Conservation (phyloP, 1,139 yeast species). For the Hyphopichia buzzinii region DNA sequence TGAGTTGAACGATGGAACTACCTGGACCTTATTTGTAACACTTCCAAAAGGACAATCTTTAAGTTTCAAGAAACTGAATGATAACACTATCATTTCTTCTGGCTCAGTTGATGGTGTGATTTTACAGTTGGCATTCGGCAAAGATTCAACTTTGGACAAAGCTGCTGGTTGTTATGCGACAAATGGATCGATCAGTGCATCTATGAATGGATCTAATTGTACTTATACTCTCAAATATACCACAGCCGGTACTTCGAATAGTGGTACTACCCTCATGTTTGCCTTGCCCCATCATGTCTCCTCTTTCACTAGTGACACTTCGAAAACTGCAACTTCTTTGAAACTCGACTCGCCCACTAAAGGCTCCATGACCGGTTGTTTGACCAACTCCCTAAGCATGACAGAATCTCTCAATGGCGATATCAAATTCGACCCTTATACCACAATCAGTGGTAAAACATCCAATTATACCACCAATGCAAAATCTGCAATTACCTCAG, state of each 20-base stretch:
- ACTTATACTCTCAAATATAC: constrained; percentile 49
- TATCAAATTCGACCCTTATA: constrained; percentile 9
- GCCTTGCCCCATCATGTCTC: constrained; percentile 66
- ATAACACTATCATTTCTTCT: constrained; percentile 13
- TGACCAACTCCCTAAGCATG: constrained; percentile 46
- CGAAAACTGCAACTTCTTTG: constrained; percentile 39
- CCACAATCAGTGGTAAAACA: constrained; percentile 6
- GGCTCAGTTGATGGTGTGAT: constrained; percentile 45
- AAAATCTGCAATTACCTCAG: constrained; percentile 28
- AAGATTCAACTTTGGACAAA: constrained; percentile 40
- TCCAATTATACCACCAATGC: constrained; percentile 8
- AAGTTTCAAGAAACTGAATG: constrained; percentile 6
- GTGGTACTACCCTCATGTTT: constrained; percentile 50
- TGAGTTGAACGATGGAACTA: constrained; percentile 13
- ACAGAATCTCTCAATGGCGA: constrained; percentile 26
- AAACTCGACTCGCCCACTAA: constrained; percentile 53
- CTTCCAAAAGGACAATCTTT: constrained; percentile 13
- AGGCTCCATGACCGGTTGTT: constrained; percentile 57
- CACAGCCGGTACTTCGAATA: constrained; percentile 46
- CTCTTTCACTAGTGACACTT: constrained; percentile 38
- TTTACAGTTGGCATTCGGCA: constrained; percentile 52
- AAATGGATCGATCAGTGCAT: constrained; percentile 17
- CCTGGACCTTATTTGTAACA: constrained; percentile 50
- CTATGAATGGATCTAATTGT: constrained; percentile 25
- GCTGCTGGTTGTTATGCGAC: constrained; percentile 64